These are phyloP conservation scores for Naganishia antarctica DNA, from an alignment of 768 basidiomycete genomes.

Conservation along the genomic window DNA sequence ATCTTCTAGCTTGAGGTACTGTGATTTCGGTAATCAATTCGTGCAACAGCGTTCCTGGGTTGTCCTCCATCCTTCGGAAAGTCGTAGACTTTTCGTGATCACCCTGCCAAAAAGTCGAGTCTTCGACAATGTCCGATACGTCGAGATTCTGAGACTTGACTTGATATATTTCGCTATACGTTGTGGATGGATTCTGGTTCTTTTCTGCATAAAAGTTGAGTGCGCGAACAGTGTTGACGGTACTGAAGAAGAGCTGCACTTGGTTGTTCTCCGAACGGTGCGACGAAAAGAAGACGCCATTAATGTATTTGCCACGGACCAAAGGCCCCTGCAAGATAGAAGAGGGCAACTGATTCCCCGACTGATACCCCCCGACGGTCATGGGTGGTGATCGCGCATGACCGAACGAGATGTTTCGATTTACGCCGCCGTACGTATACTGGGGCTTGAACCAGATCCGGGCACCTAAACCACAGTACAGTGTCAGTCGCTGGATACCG, in stretches of 20 bases:
- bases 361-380: slow-evolving; percentile 3
- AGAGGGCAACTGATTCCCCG: slow-evolving; percentile 9
- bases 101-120: slow-evolving; percentile 9
- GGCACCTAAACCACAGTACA: neutral
- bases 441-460: slow-evolving; percentile 14
- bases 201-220: slow-evolving; percentile 18
- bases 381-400: slow-evolving; percentile 13
- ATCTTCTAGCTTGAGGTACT: slow-evolving; percentile 63
- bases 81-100: slow-evolving; percentile 6
- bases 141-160: neutral
- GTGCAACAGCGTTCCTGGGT: slow-evolving; percentile 20
- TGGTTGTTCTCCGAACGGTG: slow-evolving; percentile 5
- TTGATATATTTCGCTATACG: neutral
- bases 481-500: neutral
- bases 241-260: slow-evolving; percentile 10
- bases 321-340: slow-evolving; percentile 4
- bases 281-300: slow-evolving; percentile 14
- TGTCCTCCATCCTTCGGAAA: slow-evolving; percentile 10
- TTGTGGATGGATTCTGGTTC: slow-evolving; percentile 15
- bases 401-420: slow-evolving; percentile 10
- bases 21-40: slow-evolving; percentile 77
- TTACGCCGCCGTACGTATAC: slow-evolving; percentile 8
- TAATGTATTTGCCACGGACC: slow-evolving; percentile 13
- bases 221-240: slow-evolving; percentile 17
- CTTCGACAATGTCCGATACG: slow-evolving; percentile 15